A percentile compares a stretch with the other conserved stretches of the same genome.
These are phyloP conservation scores for Fraxinus ornus DNA, from an alignment of 305 asterid species.

Conservation along the genomic window DNA sequence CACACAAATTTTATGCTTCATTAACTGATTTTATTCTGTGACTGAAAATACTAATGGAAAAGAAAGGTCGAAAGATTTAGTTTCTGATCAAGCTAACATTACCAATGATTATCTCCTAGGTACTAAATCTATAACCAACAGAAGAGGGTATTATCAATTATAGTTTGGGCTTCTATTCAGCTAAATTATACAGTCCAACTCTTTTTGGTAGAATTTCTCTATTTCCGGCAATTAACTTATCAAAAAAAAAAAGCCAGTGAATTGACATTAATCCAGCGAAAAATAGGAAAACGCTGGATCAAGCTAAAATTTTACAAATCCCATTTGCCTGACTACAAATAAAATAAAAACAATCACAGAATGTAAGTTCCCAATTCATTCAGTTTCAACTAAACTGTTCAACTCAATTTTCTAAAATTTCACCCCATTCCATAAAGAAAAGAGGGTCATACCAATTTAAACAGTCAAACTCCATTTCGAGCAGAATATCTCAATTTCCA, in stretches of 20 bases:
- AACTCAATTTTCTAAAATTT: neutral
- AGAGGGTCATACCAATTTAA: neutral
- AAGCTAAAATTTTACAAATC: constrained; percentile 23
- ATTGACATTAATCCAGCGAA: neutral
- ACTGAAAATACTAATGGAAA: neutral
- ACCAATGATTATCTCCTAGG: neutral
- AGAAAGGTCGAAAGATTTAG: neutral
- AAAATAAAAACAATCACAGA: neutral
- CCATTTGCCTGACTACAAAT: constrained; percentile 1
- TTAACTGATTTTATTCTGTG: neutral
- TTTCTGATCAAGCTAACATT: neutral
- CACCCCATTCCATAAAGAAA: neutral
- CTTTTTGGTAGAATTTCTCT: neutral
- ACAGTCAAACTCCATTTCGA: neutral
- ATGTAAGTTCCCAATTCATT: neutral
- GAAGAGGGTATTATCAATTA: neutral
- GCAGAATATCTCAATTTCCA: neutral
- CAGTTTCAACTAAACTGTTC: neutral
- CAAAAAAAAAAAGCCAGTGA: neutral
- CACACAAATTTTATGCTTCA: neutral
- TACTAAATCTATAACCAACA: neutral
- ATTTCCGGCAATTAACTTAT: neutral
- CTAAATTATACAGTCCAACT: neutral
- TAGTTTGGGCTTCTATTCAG: neutral
- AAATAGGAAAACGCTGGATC: constrained; percentile 21